Base-by-base conservation (phyloP, 257 asterid species). In the Solanum lycopersicoides region DNA sequence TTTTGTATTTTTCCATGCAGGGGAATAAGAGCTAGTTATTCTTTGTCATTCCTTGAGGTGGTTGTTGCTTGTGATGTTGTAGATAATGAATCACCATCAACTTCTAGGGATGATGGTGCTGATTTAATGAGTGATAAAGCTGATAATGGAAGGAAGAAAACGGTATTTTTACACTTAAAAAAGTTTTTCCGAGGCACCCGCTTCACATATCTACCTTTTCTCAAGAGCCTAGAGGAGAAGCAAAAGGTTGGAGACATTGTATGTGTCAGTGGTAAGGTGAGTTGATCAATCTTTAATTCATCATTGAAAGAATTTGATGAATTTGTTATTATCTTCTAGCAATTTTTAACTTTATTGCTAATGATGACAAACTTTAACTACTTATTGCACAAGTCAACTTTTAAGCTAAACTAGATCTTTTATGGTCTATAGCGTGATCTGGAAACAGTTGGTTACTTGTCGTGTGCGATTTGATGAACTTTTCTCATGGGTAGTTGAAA, bases 221-320 rank as follows among this genome's bases (percentile, higher is more conserved):
- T 97, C 87, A 93, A 74, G 92, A 93, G 95, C 89, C 90, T 97
- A 83, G 94, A 94, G 91, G 98, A 89, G 88, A 97, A 95, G 93
- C 92, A 97, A 90, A 94, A 79, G 89, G 96, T 92, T 87, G 98
- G 98, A 86, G 98, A 97, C 90, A 79, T 91, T 71, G 97, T 97
- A 65, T 95, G 99, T 82, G 96, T 97, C 89, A 95, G 98, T 90
- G 99, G 99, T 90, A 97, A 97, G 98, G 99, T 95, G 87, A 87
- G 94, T 83, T 87, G 86, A 86, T 75, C 83, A 44, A 82, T 50
- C 69, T 53, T 30, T 16, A 50, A 32, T 42, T 71, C 44, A 75
- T 86, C 63, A 83, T 42, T 82, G 83, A 74, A 23, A 21, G 45
- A 59, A 84, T 65, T 63, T 65, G 60, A 45, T 32, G 30, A 25